Percentiles rank a stretch among this genome's conserved stretches.
Conservation (phyloP, 139 green algal genomes). For the Deuterostichococcus epilithicus region DNA sequence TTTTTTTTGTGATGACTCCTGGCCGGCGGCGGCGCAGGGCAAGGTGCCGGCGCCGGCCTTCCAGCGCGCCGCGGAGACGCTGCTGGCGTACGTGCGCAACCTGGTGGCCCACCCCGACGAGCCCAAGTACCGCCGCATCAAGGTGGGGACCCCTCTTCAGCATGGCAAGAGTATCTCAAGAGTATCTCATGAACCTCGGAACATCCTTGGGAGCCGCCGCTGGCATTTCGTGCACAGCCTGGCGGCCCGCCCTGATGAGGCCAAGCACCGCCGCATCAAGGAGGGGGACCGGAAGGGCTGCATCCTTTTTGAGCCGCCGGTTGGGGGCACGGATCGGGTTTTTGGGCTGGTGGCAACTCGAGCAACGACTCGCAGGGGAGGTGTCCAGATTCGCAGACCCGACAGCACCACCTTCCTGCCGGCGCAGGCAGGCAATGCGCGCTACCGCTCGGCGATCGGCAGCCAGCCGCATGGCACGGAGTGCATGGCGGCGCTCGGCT, state of each 20-base stretch:
- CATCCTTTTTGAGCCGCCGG: too few relatives aligned
- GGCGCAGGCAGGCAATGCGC: background rate
- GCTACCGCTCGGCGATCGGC: conserved; percentile 9
- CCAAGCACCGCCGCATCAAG: too few relatives aligned
- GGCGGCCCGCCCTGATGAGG: too few relatives aligned
- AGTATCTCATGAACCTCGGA: background rate
- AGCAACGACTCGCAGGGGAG: too few relatives aligned
- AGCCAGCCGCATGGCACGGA: conserved; percentile 18
- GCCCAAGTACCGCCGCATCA: conserved; percentile 29
- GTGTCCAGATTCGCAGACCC: too few relatives aligned
- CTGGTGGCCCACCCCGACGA: conserved; percentile 24
- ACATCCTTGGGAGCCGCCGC: background rate
- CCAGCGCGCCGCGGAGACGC: background rate
- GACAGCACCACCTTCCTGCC: too few relatives aligned
- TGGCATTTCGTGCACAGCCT: background rate
- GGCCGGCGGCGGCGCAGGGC: too few relatives aligned
- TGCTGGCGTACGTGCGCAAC: conserved; percentile 31
- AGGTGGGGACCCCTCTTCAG: conserved; percentile 12
- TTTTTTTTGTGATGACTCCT: too few relatives aligned
- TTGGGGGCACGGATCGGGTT: too few relatives aligned
- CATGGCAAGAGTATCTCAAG: background rate
- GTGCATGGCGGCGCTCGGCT: conserved; percentile 20
- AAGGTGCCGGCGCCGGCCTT: background rate
- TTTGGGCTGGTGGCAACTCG: too few relatives aligned
- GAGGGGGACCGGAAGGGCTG: too few relatives aligned